A percentile compares a stretch with the other conserved stretches of the same genome.
These are phyloP conservation scores for Chalciporus chontae DNA, from an alignment of 768 basidiomycete species.

Conservation along the genomic window DNA sequence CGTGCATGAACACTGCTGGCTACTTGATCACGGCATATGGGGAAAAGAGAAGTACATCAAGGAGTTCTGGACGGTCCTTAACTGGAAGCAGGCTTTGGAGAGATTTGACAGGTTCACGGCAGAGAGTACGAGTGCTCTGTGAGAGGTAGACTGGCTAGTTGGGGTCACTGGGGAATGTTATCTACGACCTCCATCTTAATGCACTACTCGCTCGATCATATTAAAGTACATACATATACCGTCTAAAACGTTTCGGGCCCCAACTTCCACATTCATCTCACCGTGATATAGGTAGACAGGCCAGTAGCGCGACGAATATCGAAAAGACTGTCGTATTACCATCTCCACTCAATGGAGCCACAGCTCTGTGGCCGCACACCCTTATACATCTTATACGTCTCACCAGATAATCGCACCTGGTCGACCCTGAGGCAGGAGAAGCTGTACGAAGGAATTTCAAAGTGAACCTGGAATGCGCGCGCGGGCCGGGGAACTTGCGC, in stretches of 20 bases:
- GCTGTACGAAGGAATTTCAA: slow-evolving; percentile 64
- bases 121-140: background rate
- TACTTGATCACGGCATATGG: slow-evolving; percentile 87
- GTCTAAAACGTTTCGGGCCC: slow-evolving; percentile 3
- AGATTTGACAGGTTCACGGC: slow-evolving; percentile 27
- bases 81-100: slow-evolving; percentile 63
- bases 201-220: slow-evolving; percentile 20
- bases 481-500: slow-evolving; percentile 56
- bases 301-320: background rate
- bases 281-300: background rate
- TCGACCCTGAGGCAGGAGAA: slow-evolving; percentile 84
- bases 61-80: slow-evolving; percentile 78
- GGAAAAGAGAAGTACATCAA: slow-evolving; percentile 84
- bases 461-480: slow-evolving; percentile 69
- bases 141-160: slow-evolving; percentile 1
- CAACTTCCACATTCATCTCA: background rate
- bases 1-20: slow-evolving; percentile 84
- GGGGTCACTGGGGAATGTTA: slow-evolving; percentile 1
- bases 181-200: slow-evolving; percentile 13
- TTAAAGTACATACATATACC: slow-evolving; percentile 16
- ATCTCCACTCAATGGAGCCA: slow-evolving; percentile 33
- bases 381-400: slow-evolving; percentile 88
- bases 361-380: slow-evolving; percentile 64
- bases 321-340: slow-evolving; percentile 15
- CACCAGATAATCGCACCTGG: slow-evolving; percentile 75